phyloP scores from a whole-genome alignment of 2,329 filamentous ascomycete genomes.

The Lasiodiplodia sp. region DNA sequence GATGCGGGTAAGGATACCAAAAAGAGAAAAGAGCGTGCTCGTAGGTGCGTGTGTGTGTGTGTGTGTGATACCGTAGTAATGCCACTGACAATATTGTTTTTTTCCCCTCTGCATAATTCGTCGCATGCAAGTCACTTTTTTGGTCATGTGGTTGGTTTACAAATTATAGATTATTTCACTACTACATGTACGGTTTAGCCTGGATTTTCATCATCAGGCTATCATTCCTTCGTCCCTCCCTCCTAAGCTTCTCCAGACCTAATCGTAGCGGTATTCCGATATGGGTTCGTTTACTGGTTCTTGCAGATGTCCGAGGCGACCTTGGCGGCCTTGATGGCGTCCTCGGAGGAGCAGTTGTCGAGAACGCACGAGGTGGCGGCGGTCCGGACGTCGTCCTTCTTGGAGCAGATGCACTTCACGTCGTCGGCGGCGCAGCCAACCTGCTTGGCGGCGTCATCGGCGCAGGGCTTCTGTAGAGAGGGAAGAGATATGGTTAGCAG shows the following conservation, averaged over 20 bases:
- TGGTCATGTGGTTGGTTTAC: neutral
- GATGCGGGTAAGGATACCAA: neutral
- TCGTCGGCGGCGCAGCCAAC: constrained; percentile 1
- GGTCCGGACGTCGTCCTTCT: neutral
- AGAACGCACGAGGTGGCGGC: neutral
- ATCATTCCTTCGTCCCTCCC: neutral
- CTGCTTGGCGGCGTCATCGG: neutral
- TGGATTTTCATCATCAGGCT: neutral
- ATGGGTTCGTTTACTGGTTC: constrained; percentile 3
- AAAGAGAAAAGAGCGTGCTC: neutral
- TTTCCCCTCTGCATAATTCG: neutral
- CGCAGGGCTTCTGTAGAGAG: constrained; percentile 1
- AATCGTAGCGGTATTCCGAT: neutral
- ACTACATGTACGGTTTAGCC: neutral
- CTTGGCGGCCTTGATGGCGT: constrained; percentile 7
- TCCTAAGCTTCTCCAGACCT: neutral
- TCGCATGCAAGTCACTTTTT: neutral
- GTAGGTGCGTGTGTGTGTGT: neutral
- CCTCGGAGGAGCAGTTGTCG: constrained; percentile 1
- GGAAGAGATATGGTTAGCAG: neutral
- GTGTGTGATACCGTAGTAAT: neutral
- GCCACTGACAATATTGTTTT: neutral
- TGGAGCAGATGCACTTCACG: constrained; percentile 2
- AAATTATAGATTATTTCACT: constrained; percentile 14
- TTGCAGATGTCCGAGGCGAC: constrained; percentile 10